A percentile compares a stretch with the other conserved stretches of the same genome.
phyloP scores from a whole-genome alignment of 441 rosid species.

The Capsella rubella region DNA sequence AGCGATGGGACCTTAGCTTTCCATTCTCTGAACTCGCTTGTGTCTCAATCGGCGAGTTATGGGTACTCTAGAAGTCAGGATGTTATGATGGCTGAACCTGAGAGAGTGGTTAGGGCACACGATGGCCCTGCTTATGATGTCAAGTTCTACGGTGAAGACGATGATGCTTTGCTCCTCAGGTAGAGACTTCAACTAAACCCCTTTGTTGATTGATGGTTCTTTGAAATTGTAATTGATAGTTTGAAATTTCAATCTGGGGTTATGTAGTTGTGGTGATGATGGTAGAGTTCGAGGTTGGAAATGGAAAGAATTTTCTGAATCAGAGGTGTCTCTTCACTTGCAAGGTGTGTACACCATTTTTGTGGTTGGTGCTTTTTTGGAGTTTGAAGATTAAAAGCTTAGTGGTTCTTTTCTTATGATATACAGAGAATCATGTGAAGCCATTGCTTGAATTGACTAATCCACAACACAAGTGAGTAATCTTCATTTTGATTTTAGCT shows the following conservation, averaged over 20 bases:
- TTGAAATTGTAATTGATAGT: conserved; percentile 12
- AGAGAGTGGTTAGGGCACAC: conserved; percentile 69
- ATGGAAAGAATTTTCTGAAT: conserved; percentile 67
- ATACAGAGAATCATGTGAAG: conserved; percentile 62
- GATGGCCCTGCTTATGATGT: conserved; percentile 93
- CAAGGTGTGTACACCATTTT: conserved; percentile 56
- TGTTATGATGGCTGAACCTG: conserved; percentile 60
- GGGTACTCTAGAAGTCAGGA: conserved; percentile 42
- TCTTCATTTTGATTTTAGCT: conserved; percentile 2
- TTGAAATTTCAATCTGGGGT: conserved; percentile 2
- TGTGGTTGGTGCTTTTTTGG: background rate
- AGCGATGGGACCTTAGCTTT: conserved; percentile 85
- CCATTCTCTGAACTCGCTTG: conserved; percentile 72
- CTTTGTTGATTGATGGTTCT: conserved; percentile 13
- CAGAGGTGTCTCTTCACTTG: conserved; percentile 49
- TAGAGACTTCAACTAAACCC: conserved; percentile 30
- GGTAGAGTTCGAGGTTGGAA: conserved; percentile 92
- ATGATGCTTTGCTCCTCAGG: conserved; percentile 81
- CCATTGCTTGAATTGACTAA: conserved; percentile 76
- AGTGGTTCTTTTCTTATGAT: conserved; percentile 1
- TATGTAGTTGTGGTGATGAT: conserved; percentile 92
- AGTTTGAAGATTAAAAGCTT: conserved; percentile 12
- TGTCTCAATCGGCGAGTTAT: conserved; percentile 63
- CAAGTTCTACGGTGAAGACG: conserved; percentile 76
- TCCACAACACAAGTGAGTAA: conserved; percentile 81